Evolutionary conservation across 129 eudicot genomes (phyloP), one percentile per base, ranked within the genome.

Genomic region (Saposhnikovia divaricata): DNA sequence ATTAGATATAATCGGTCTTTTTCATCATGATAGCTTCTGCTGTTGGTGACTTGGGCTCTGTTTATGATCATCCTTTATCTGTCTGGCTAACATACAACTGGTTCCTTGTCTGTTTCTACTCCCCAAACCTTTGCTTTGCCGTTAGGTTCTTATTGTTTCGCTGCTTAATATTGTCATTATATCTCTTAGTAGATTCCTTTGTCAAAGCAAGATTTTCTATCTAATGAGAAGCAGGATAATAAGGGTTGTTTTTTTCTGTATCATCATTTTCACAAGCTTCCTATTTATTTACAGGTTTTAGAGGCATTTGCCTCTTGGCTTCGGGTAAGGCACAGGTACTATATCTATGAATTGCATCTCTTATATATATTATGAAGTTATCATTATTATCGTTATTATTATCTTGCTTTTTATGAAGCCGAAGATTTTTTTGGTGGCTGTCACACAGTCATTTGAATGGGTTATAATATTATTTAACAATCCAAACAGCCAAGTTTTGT

Each of bases 271-370:
- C 31, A 31, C 47, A 55, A 80, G 83, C 55, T 15, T 82, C 80
- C 68, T 83, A 63, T 76, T 55, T 39, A 77, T 85, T 53, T 78
- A 82, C 98, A 96, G 99, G 99, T 91, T 79, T 91, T 96, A 47
- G 99, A 96, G 90, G 99, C 98, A 72, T 96, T 96, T 88, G 92
- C 99, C 75, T 96, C 99, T 78, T 96, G 99, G 98, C 90, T 96
- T 79, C 98, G 99, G 76, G 86, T 96, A 83, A 89, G 97, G 84
- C 98, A 93, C 85, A 90, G 99, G 99, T 96, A 82, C 66, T 61
- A 45, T 63, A 48, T 15, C 63, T 68, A 37, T 44, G 46, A 28
- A 31, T 71, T 34, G 4, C 38, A 21, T 80, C 23, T 51, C 48
- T 43, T 6, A 39, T 39, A 7, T 82, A 27, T 10, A 5, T 8